phyloP scores from a whole-genome alignment of 805 yeast genomes.

The Saturnispora mendoncae region DNA sequence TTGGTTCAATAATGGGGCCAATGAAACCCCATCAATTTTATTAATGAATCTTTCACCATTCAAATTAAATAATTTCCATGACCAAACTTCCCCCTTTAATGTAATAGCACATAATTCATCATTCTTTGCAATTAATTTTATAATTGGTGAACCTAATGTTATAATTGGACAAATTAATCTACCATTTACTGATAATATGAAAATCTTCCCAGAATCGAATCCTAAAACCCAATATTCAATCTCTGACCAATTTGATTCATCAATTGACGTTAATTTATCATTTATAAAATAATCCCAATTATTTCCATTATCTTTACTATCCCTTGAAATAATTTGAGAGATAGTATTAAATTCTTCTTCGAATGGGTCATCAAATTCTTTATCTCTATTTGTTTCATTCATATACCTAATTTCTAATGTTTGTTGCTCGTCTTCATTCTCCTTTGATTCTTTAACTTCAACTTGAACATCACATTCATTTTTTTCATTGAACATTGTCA shows the following conservation, averaged over 20 bases:
- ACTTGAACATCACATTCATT: conserved; percentile 22
- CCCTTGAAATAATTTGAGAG: conserved; percentile 15
- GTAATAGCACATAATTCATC: conserved; percentile 38
- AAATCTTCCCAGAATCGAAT: conserved; percentile 50
- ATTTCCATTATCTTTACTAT: conserved; percentile 1
- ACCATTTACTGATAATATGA: conserved; percentile 39
- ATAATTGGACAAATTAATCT: conserved; percentile 37
- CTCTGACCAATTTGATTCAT: conserved; percentile 29
- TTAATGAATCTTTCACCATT: conserved; percentile 15
- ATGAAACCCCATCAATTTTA: conserved; percentile 36
- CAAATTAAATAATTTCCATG: conserved; percentile 34
- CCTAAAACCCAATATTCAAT: conserved; percentile 48
- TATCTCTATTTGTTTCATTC: conserved; percentile 10
- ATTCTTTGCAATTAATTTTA: conserved; percentile 30
- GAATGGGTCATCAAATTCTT: conserved; percentile 20
- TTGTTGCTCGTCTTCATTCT: conserved; percentile 12
- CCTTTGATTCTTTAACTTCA: conserved; percentile 11
- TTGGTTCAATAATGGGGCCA: conserved; percentile 46
- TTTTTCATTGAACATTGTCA: conserved; percentile 24
- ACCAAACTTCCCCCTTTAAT: conserved; percentile 39
- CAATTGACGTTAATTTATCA: conserved; percentile 31
- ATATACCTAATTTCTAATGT: conserved; percentile 19
- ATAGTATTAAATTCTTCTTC: conserved; percentile 31
- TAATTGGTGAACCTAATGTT: conserved; percentile 43
- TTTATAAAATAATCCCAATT: conserved; percentile 36